Conservation (phyloP, 2,329 filamentous ascomycete genomes). For the Whalleya microplaca region DNA sequence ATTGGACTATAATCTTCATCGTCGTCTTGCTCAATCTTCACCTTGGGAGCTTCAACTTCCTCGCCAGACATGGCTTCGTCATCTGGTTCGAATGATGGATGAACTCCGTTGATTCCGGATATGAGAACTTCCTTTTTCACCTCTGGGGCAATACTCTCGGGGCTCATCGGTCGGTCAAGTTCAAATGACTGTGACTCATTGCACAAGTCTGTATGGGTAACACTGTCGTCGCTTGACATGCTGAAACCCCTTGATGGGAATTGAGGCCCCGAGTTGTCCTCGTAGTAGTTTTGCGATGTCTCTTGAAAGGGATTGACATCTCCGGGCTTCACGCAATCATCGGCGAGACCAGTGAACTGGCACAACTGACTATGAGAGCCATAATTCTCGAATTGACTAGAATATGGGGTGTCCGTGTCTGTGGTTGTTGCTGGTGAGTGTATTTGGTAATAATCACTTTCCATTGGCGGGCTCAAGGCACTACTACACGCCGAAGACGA, state of each 20-base stretch:
- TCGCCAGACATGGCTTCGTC: conserved; percentile 26
- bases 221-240: conserved; percentile 40
- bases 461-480: conserved; percentile 43
- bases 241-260: conserved; percentile 35
- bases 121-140: conserved; percentile 35
- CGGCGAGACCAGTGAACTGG: conserved; percentile 36
- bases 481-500: conserved; percentile 43
- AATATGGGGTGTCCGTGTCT: conserved; percentile 39
- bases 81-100: conserved; percentile 22
- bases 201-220: conserved; percentile 24
- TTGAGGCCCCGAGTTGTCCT: conserved; percentile 29
- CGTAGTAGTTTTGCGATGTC: conserved; percentile 32
- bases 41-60: conserved; percentile 14
- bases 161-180: conserved; percentile 28
- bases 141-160: conserved; percentile 27
- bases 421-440: conserved; percentile 44
- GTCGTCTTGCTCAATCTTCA: conserved; percentile 29
- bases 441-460: conserved; percentile 44
- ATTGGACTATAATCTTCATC: conserved; percentile 32
- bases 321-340: conserved; percentile 40
- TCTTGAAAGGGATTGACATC: conserved; percentile 41
- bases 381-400: conserved; percentile 32
- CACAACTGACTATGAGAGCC: conserved; percentile 32
- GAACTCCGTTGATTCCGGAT: conserved; percentile 13
- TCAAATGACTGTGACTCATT: conserved; percentile 21